Percentiles rank a stretch among this genome's conserved stretches.
Conservation (phyloP, 2,329 filamentous ascomycete genomes). For the Fusarium metavorans region DNA sequence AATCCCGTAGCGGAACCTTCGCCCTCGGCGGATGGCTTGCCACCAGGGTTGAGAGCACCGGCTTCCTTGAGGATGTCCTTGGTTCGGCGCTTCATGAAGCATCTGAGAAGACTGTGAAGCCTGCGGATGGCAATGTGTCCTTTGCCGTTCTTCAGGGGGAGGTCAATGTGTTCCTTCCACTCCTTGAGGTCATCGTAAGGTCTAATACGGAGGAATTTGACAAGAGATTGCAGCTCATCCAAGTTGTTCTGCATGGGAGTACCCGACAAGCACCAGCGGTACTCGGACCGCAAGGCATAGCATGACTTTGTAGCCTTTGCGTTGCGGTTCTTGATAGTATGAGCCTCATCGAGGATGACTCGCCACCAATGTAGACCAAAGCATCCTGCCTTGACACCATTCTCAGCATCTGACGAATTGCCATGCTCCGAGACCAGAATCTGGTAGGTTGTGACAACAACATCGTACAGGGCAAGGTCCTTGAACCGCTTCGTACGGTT, state of each 20-base stretch:
- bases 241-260: slow-evolving; percentile 99
- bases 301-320: slow-evolving; percentile 95
- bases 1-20: slow-evolving; percentile 74
- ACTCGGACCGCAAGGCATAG: slow-evolving; percentile 85
- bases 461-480: slow-evolving; percentile 86
- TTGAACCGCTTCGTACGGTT: slow-evolving; percentile 82
- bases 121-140: slow-evolving; percentile 90
- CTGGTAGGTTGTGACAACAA: slow-evolving; percentile 97
- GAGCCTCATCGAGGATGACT: slow-evolving; percentile 94
- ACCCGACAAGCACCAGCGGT: slow-evolving; percentile 95
- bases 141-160: slow-evolving; percentile 88
- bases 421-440: slow-evolving; percentile 93
- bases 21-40: slow-evolving; percentile 68
- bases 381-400: slow-evolving; percentile 79
- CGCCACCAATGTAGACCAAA: slow-evolving; percentile 96
- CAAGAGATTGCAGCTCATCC: slow-evolving; percentile 93
- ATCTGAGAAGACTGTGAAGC: slow-evolving; percentile 85
- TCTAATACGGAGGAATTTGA: slow-evolving; percentile 91
- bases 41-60: slow-evolving; percentile 82
- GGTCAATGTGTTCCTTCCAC: slow-evolving; percentile 93
- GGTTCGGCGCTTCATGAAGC: slow-evolving; percentile 98
- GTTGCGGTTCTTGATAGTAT: slow-evolving; percentile 98
- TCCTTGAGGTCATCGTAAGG: slow-evolving; percentile 87
- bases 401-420: slow-evolving; percentile 70
- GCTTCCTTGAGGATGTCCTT: slow-evolving; percentile 96